phyloP scores from a whole-genome alignment of 345 rosid genomes.

The Kandelia obovata region DNA sequence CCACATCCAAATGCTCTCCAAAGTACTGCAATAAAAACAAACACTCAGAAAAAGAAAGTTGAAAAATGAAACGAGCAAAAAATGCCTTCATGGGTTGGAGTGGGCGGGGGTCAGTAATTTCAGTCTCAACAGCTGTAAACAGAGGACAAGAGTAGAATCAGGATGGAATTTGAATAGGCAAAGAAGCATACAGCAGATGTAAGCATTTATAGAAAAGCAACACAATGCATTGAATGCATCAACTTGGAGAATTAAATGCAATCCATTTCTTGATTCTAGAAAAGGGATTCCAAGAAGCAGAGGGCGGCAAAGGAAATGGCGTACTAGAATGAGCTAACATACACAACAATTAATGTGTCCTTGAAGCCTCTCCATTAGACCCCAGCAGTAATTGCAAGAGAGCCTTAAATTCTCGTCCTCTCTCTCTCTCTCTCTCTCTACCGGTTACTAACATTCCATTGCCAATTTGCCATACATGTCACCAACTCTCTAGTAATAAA shows the following conservation, averaged over 20 bases:
- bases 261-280: conserved; percentile 35
- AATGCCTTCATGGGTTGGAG: conserved; percentile 7
- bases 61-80: neutral
- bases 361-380: conserved; percentile 66
- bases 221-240: conserved; percentile 58
- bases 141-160: conserved; percentile 29
- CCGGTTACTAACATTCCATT: conserved; percentile 42
- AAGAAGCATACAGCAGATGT: conserved; percentile 27
- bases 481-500: conserved; percentile 41
- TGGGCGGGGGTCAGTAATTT: conserved; percentile 27
- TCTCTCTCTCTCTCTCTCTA: conserved; percentile 16
- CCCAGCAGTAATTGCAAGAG: neutral
- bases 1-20: conserved; percentile 42
- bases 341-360: conserved; percentile 60
- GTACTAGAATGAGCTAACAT: conserved; percentile 36
- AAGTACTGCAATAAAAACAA: conserved; percentile 43
- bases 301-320: conserved; percentile 1
- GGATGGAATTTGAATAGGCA: conserved; percentile 27
- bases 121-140: conserved; percentile 23
- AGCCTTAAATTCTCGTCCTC: conserved; percentile 26
- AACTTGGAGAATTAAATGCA: conserved; percentile 43
- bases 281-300: conserved; percentile 26
- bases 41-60: conserved; percentile 14
- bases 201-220: conserved; percentile 41
- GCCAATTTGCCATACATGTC: conserved; percentile 7